A percentile compares a stretch with the other conserved stretches of the same genome.
Evolutionary conservation across 2,329 filamentous ascomycete species (phyloP).

Genomic region (Cryphonectria nitschkei): DNA sequence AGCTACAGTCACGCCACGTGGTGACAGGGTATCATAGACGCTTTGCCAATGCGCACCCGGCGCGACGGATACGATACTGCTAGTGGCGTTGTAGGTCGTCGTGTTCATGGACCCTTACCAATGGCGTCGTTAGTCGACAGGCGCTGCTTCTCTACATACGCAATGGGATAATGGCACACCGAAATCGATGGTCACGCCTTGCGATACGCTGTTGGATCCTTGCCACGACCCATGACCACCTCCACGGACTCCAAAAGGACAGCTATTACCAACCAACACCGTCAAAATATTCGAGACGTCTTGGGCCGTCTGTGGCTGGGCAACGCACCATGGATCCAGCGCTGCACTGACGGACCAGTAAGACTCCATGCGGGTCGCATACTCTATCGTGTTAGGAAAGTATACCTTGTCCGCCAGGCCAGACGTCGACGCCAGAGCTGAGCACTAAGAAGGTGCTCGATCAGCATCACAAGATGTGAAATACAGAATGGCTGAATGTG

Average conservation of each 20-base stretch:
- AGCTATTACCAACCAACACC: conserved; percentile 37
- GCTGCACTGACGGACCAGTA: conserved; percentile 45
- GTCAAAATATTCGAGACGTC: conserved; percentile 43
- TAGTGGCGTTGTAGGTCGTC: conserved; percentile 37
- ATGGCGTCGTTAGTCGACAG: neutral
- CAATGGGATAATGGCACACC: conserved; percentile 29
- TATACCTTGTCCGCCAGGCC: conserved; percentile 38
- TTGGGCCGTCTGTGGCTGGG: conserved; percentile 37
- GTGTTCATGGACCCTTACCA: conserved; percentile 29
- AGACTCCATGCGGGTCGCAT: conserved; percentile 38
- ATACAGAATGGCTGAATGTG: neutral
- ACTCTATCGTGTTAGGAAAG: conserved; percentile 35
- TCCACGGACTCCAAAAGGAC: conserved; percentile 42
- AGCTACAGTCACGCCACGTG: conserved; percentile 30
- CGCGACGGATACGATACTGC: conserved; percentile 37
- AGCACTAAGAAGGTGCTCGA: conserved; percentile 33
- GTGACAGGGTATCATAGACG: conserved; percentile 32
- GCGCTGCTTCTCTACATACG: neutral
- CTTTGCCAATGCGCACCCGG: conserved; percentile 42
- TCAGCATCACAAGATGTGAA: neutral
- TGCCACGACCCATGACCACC: conserved; percentile 41
- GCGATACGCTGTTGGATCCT: conserved; percentile 38
- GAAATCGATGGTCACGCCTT: conserved; percentile 42
- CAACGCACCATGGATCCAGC: conserved; percentile 42
- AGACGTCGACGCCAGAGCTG: conserved; percentile 31